phyloP scores from a whole-genome alignment of 257 asterid genomes.

The Solanum acaule region DNA sequence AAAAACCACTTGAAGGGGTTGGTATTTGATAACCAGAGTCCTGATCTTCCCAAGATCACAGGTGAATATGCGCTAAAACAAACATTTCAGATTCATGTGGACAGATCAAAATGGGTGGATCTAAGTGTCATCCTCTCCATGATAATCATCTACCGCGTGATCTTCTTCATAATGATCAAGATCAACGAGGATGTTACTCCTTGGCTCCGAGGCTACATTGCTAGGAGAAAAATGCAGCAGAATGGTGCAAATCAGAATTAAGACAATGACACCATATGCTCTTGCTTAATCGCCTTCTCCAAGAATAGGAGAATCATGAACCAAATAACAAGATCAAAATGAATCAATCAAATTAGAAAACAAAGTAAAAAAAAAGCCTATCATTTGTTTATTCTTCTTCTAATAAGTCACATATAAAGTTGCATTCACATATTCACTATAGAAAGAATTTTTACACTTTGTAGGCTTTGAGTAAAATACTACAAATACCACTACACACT shows the following conservation, averaged over 20 bases:
- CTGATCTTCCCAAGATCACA: background rate
- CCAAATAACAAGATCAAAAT: slow-evolving; percentile 9
- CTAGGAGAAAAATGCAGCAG: slow-evolving; percentile 70
- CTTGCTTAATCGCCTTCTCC: slow-evolving; percentile 81
- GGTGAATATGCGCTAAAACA: background rate
- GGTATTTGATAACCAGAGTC: background rate
- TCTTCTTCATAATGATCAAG: slow-evolving; percentile 86
- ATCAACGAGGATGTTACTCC: slow-evolving; percentile 91
- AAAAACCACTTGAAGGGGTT: background rate
- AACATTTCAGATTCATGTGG: slow-evolving; percentile 22
- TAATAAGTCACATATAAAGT: background rate
- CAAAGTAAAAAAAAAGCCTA: background rate
- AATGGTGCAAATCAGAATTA: slow-evolving; percentile 43
- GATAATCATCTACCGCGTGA: slow-evolving; percentile 70
- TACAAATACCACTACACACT: background rate
- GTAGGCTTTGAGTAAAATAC: background rate
- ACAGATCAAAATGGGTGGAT: slow-evolving; percentile 73
- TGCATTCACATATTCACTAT: background rate
- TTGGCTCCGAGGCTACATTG: slow-evolving; percentile 80
- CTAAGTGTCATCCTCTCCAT: slow-evolving; percentile 72
- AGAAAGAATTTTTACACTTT: background rate
- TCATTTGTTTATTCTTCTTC: background rate
- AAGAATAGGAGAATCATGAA: slow-evolving; percentile 28
- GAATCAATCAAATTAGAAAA: background rate
- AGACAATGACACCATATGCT: slow-evolving; percentile 37